phyloP scores from a whole-genome alignment of 192 early-diverging fungal species.

The Gigaspora rosea region DNA sequence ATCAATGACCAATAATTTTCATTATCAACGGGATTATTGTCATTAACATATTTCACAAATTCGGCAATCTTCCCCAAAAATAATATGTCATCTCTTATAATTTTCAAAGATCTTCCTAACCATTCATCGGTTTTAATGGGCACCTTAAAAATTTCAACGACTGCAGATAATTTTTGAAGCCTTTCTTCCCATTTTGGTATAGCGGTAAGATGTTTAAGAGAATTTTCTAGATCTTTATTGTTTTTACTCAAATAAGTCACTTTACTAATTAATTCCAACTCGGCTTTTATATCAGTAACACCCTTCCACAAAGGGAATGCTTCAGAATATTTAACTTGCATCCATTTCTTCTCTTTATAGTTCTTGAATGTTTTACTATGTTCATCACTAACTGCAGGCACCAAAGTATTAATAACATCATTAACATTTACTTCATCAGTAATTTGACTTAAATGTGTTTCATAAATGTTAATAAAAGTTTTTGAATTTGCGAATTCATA shows the following conservation, averaged over 20 bases:
- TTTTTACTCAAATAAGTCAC: not conserved
- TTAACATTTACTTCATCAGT: not conserved
- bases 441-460: not conserved
- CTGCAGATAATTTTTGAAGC: not conserved
- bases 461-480: not conserved
- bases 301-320: not conserved
- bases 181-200: not conserved
- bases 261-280: conserved; percentile 2
- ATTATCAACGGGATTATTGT: not conserved
- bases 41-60: not conserved
- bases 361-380: not conserved
- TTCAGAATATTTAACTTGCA: not conserved
- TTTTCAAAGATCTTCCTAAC: not conserved
- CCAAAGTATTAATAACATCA: not conserved
- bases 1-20: conserved; percentile 23
- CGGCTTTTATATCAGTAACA: not conserved
- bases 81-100: not conserved
- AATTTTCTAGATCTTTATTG: not conserved
- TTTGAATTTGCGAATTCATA: not conserved
- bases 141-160: not conserved
- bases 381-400: not conserved
- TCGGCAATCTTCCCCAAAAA: not conserved
- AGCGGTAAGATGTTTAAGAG: not conserved
- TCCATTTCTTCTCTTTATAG: not conserved
- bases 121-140: not conserved